Conservation (phyloP, 805 yeast genomes). For the Candida xiaguanensis region DNA sequence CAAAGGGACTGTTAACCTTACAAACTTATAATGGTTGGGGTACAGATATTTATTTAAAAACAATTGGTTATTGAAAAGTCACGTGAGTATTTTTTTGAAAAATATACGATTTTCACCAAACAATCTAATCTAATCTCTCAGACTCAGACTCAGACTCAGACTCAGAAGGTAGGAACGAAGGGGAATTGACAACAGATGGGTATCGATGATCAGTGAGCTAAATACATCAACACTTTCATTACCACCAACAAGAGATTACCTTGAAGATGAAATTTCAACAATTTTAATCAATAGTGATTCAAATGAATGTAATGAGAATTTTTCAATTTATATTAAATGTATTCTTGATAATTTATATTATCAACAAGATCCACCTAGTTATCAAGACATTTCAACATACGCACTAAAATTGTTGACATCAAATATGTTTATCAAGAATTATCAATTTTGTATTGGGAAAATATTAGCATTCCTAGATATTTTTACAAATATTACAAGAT, state of each 20-base stretch:
- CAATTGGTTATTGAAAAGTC: slow-evolving; percentile 22
- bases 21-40: slow-evolving; percentile 45
- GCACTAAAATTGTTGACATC: slow-evolving; percentile 34
- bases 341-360: slow-evolving; percentile 28
- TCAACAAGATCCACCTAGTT: slow-evolving; percentile 14
- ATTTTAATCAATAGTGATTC: slow-evolving; percentile 35
- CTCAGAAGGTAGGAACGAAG: not conserved
- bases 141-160: no score
- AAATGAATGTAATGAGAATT: slow-evolving; percentile 35
- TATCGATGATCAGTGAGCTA: not conserved
- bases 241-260: slow-evolving; percentile 5
- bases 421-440: slow-evolving; percentile 38
- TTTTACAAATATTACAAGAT: slow-evolving; percentile 16
- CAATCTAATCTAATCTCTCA: no score
- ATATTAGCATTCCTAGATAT: slow-evolving; percentile 29
- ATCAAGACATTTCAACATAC: slow-evolving; percentile 28
- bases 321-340: slow-evolving; percentile 30
- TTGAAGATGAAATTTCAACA: slow-evolving; percentile 11
- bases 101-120: no score
- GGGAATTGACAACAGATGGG: not conserved
- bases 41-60: slow-evolving; percentile 41
- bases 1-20: slow-evolving; percentile 39
- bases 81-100: not conserved
- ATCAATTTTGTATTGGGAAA: slow-evolving; percentile 34
- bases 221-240: slow-evolving; percentile 1